Percentiles rank a stretch among this genome's conserved stretches.
phyloP scores from a whole-genome alignment of 2,329 filamentous ascomycete species.

The Trichoderma sp. region DNA sequence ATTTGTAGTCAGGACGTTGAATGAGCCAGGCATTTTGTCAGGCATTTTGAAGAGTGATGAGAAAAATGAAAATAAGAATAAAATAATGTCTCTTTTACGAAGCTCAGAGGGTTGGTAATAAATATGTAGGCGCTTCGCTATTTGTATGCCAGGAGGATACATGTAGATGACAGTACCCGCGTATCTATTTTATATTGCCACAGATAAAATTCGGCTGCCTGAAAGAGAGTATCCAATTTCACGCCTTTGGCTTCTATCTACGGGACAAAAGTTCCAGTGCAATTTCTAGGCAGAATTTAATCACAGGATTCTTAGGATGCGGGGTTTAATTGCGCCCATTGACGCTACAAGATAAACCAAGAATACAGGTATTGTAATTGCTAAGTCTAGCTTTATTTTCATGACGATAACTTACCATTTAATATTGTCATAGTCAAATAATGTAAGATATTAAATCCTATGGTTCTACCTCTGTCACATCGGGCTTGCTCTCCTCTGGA shows the following conservation, averaged over 20 bases:
- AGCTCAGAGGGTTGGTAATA: not conserved
- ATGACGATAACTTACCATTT: not conserved
- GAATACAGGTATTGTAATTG: not conserved
- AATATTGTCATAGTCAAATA: too few species aligned
- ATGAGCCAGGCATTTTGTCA: not conserved
- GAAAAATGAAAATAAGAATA: not conserved
- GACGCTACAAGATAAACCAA: not conserved
- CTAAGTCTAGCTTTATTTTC: not conserved
- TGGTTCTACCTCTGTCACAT: not conserved
- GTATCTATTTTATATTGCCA: not conserved
- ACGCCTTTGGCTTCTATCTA: not conserved
- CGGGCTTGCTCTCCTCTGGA: not conserved
- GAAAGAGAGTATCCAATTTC: not conserved
- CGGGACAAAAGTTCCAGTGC: not conserved
- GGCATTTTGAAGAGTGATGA: too few species aligned
- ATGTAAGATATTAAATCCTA: too few species aligned
- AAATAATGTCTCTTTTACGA: not conserved
- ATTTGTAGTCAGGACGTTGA: not conserved
- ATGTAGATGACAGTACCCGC: not conserved
- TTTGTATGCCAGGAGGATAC: not conserved
- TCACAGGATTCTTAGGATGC: not conserved
- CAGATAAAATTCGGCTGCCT: slow-evolving; percentile 2
- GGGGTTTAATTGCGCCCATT: not conserved
- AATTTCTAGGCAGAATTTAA: not conserved
- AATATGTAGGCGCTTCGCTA: not conserved